Evolutionary conservation across 768 basidiomycete genomes (phyloP), one percentile per base, ranked within the genome.

Genomic region (Candolleomyces efflorescens): DNA sequence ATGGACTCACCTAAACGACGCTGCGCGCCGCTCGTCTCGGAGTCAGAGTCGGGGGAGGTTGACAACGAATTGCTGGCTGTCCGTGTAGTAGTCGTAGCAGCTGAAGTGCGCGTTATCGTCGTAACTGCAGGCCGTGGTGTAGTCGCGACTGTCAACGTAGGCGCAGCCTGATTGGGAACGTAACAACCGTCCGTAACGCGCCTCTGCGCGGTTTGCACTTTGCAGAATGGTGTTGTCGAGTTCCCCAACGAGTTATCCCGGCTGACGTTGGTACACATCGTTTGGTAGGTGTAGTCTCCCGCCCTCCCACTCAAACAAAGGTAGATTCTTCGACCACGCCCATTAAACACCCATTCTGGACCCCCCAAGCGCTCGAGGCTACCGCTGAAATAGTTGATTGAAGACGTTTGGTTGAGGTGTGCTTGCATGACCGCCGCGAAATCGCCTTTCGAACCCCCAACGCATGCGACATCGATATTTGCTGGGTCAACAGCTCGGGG

Each of bases 111-210:
- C 23, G 49, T 53, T 11, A 43, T 41, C 36, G 52, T 58, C 5
- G 53, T 43, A 24, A 58, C 44, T 9, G 57, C 50, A 3, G 57
- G 38, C 24, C 57, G 3, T 39, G 39, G 23, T 5, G 50, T 58
- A 3, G 41, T 45, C 9, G 51, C 24, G 37, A 39, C 32, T 13
- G 43, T 24, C 17, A 24, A 3, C 12, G 20, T 39, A 17, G 57
- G 57, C 6, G 27, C 26, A 2, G 38, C 5, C 38, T 58, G 57
- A 23, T 58, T 58, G 20, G 56, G 55, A 44, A 58, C 53, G 24
- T 59, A 61, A 44, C 63, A 59, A 24, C 60, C 61, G 54, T 64
- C 61, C 32, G 59, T 62, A 23, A 62, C 59, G 49, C 53, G 41
- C 37, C 53, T 58, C 55, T 61, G 60, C 39, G 22, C 49, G 2